phyloP scores from a whole-genome alignment of 2,329 filamentous ascomycete species.

The Xylariaceae sp. region DNA sequence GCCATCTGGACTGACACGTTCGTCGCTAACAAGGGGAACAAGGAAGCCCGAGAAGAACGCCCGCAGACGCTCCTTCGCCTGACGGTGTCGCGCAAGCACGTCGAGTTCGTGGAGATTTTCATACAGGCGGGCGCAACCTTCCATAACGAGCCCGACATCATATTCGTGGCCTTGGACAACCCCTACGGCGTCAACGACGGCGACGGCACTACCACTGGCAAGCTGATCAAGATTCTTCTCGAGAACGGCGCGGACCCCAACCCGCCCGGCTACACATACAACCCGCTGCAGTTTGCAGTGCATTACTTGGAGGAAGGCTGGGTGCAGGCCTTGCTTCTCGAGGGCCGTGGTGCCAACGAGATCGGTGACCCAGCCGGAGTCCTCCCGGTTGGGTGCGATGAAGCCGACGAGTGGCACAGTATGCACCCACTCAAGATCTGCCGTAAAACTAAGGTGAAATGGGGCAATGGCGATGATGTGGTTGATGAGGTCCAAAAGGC shows the following conservation, averaged over 20 bases:
- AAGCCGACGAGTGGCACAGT: constrained; percentile 5
- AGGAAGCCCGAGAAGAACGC: no score
- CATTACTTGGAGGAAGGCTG: constrained; percentile 21
- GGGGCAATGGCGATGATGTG: not conserved
- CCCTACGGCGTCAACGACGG: constrained; percentile 4
- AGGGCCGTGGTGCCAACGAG: constrained; percentile 17
- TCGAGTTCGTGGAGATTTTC: constrained; percentile 21
- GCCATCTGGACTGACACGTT: constrained; percentile 17
- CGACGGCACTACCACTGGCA: constrained; percentile 15
- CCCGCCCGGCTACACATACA: constrained; percentile 19
- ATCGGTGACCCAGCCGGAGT: constrained; percentile 15
- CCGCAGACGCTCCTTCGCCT: constrained; percentile 16
- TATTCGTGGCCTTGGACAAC: constrained; percentile 17
- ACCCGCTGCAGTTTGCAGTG: constrained; percentile 26
- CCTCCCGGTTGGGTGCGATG: constrained; percentile 9
- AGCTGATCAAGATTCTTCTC: constrained; percentile 24
- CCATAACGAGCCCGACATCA: constrained; percentile 15
- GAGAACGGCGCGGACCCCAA: constrained; percentile 25
- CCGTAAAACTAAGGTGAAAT: constrained; percentile 1
- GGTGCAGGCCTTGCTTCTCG: constrained; percentile 25
- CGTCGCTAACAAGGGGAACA: not conserved
- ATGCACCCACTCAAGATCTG: constrained; percentile 22
- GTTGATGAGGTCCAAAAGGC: constrained; percentile 9
- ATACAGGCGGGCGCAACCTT: constrained; percentile 19
- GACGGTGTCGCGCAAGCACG: constrained; percentile 14